phyloP scores from a whole-genome alignment of 129 eudicot genomes.

The Artemisia argyi region DNA sequence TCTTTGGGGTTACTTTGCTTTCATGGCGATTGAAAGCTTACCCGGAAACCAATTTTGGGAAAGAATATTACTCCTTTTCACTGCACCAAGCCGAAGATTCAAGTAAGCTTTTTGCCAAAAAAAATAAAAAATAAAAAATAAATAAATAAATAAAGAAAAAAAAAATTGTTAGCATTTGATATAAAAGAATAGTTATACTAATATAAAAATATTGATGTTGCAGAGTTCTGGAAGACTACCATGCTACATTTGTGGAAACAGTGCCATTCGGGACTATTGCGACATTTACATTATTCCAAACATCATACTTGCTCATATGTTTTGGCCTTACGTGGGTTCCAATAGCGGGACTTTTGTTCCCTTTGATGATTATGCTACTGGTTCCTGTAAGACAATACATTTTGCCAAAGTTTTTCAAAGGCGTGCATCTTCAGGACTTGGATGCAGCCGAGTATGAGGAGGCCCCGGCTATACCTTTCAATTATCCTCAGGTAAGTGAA shows the following conservation, averaged over 20 bases:
- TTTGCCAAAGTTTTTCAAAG: slow-evolving; percentile 91
- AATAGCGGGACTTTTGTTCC: slow-evolving; percentile 89
- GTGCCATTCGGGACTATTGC: slow-evolving; percentile 90
- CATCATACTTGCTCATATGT: slow-evolving; percentile 65
- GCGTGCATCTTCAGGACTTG: slow-evolving; percentile 90
- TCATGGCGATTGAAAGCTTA: slow-evolving; percentile 97
- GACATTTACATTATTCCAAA: slow-evolving; percentile 74
- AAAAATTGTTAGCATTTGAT: background rate
- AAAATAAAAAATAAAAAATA: too few species aligned
- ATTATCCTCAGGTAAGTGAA: slow-evolving; percentile 49
- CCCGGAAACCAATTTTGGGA: slow-evolving; percentile 99
- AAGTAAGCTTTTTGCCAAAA: slow-evolving; percentile 39
- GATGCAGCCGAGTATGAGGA: slow-evolving; percentile 98
- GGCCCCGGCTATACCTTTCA: slow-evolving; percentile 76
- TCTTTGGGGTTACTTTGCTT: slow-evolving; percentile 98
- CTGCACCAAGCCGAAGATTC: slow-evolving; percentile 95
- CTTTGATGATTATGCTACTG: slow-evolving; percentile 89
- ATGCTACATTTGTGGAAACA: slow-evolving; percentile 93
- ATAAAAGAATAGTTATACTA: background rate
- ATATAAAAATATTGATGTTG: background rate
- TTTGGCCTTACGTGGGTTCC: slow-evolving; percentile 98
- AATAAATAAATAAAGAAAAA: too few species aligned
- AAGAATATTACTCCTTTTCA: slow-evolving; percentile 78
- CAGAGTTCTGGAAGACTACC: slow-evolving; percentile 96
- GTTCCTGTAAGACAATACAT: slow-evolving; percentile 93